phyloP scores from a whole-genome alignment of 441 rosid species.

The Pelargonium australe region DNA sequence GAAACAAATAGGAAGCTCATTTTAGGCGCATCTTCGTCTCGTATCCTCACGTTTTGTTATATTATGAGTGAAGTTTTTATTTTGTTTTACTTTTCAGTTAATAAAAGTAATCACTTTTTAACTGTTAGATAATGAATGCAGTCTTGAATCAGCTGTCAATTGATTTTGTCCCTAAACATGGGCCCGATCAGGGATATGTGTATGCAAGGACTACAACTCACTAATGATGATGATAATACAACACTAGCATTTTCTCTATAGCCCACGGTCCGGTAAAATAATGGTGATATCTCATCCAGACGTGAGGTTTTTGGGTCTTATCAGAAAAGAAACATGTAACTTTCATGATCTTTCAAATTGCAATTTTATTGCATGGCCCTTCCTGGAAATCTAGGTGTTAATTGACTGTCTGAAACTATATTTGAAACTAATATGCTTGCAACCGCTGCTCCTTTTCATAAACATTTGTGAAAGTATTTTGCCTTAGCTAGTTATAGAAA shows the following conservation, averaged over 20 bases:
- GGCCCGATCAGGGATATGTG: not conserved
- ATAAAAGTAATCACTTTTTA: not conserved
- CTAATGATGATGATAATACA: not conserved
- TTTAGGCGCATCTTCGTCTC: conserved; percentile 56
- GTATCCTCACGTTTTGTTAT: conserved; percentile 55
- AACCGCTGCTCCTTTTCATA: conserved; percentile 3
- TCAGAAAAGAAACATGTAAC: not conserved
- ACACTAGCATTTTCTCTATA: not conserved
- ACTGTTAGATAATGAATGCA: conserved; percentile 9
- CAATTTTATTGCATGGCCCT: not conserved
- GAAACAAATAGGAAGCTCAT: conserved; percentile 65
- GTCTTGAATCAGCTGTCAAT: conserved; percentile 5
- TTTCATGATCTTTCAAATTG: no score
- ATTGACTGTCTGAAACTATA: not conserved
- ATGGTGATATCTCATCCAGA: not conserved
- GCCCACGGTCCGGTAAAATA: not conserved
- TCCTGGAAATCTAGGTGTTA: not conserved
- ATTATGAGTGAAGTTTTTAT: conserved; percentile 1
- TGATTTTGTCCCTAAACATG: not conserved
- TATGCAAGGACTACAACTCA: not conserved
- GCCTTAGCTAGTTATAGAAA: conserved; percentile 74
- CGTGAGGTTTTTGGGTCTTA: not conserved
- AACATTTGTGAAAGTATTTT: conserved; percentile 5
- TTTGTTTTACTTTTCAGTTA: not conserved
- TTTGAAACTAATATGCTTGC: conserved; percentile 3